These are phyloP conservation scores for Candida dubliniensis DNA, from an alignment of 1,139 yeast genomes.

Conservation along the genomic window DNA sequence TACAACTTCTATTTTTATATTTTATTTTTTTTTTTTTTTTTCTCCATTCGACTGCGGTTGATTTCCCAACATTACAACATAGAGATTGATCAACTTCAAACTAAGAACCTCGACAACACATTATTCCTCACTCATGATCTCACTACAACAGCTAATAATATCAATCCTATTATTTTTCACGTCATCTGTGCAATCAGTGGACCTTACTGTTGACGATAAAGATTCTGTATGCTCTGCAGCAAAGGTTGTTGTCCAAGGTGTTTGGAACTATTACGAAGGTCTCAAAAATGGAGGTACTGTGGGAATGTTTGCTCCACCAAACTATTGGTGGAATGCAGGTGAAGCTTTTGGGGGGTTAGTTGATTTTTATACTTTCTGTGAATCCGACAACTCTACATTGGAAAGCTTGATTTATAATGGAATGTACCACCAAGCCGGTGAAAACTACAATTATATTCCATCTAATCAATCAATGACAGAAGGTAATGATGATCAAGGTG, in stretches of 20 bases:
- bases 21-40: neutral
- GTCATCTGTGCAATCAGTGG: conserved; percentile 9
- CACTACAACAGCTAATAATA: conserved; percentile 1
- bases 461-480: conserved; percentile 60
- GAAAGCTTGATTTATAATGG: conserved; percentile 38
- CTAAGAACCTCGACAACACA: no score
- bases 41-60: neutral
- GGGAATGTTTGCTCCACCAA: conserved; percentile 59
- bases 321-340: conserved; percentile 77
- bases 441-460: conserved; percentile 54
- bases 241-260: conserved; percentile 45
- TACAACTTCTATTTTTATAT: neutral
- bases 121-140: neutral
- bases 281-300: conserved; percentile 52
- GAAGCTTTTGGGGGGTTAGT: conserved; percentile 65
- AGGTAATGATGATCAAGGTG: conserved; percentile 74
- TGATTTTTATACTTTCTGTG: conserved; percentile 53
- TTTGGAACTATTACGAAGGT: conserved; percentile 61
- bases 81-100: no score
- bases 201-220: conserved; percentile 22
- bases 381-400: conserved; percentile 41
- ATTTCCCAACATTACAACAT: no score
- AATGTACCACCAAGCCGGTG: conserved; percentile 55
- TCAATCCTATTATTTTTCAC: conserved; percentile 5
- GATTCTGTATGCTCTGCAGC: conserved; percentile 55